Conservation (phyloP, 345 rosid genomes). For the Combretum micranthum region DNA sequence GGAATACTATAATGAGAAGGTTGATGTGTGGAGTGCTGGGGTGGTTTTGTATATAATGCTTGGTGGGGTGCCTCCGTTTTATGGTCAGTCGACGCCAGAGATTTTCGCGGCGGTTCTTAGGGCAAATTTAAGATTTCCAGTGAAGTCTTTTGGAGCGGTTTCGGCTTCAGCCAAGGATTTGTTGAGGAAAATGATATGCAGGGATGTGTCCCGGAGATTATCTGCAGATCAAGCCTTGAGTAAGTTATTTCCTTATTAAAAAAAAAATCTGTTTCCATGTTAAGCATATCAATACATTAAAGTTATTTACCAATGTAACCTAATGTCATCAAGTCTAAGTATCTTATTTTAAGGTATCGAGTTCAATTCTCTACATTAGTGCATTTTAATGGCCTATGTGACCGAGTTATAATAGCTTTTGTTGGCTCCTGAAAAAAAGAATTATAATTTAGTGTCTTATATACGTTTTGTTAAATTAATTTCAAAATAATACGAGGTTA, state of each 20-base stretch:
- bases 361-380: too few relatives aligned
- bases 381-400: too few relatives aligned
- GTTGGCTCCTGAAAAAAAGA: too few relatives aligned
- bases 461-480: too few relatives aligned
- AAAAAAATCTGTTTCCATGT: not conserved
- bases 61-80: conserved; percentile 70
- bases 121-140: conserved; percentile 65
- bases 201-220: conserved; percentile 58
- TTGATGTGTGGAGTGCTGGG: conserved; percentile 83
- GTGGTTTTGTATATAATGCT: conserved; percentile 66
- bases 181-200: conserved; percentile 70
- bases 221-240: conserved; percentile 79
- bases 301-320: not conserved
- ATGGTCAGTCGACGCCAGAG: conserved; percentile 59
- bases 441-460: too few relatives aligned
- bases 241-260: conserved; percentile 15
- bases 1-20: conserved; percentile 65
- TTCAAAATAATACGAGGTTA: too few relatives aligned
- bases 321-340: not conserved
- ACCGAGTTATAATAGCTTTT: too few relatives aligned
- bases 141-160: conserved; percentile 34
- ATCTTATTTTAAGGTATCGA: too few relatives aligned
- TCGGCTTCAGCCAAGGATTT: conserved; percentile 57
- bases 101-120: conserved; percentile 62
- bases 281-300: not conserved